Percentiles rank a stretch among this genome's conserved stretches.
These are phyloP conservation scores for Phytophthora pinifolia DNA, from an alignment of 352 stramenopile species.

Conservation along the genomic window DNA sequence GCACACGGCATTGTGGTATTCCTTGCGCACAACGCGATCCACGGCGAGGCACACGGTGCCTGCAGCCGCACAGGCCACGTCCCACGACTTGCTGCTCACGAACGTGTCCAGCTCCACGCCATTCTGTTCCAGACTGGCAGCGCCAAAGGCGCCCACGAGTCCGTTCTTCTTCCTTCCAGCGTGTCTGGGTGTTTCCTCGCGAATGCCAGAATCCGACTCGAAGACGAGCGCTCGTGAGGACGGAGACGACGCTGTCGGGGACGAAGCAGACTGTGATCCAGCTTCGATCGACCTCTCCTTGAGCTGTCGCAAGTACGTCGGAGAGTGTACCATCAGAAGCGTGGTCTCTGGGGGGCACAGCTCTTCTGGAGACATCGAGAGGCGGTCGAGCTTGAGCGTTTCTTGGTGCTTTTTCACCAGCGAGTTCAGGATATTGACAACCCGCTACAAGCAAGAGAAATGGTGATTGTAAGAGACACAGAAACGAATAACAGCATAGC, in stretches of 20 bases:
- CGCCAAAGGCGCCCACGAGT: conserved; percentile 72
- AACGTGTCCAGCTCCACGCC: conserved; percentile 81
- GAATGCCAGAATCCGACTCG: conserved; percentile 72
- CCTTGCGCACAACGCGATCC: conserved; percentile 75
- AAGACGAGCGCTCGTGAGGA: conserved; percentile 65
- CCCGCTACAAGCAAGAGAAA: conserved; percentile 40
- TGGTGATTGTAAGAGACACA: conserved; percentile 15
- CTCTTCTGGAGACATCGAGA: conserved; percentile 68
- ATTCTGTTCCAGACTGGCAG: conserved; percentile 62
- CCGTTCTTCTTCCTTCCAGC: conserved; percentile 35
- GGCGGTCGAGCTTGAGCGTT: conserved; percentile 65
- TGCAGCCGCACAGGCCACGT: conserved; percentile 75
- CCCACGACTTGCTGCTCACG: conserved; percentile 85
- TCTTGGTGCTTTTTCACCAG: conserved; percentile 68
- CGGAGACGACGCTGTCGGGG: conserved; percentile 35
- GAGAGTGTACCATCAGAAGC: conserved; percentile 80
- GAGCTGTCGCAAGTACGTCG: conserved; percentile 76
- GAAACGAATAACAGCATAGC: conserved; percentile 3
- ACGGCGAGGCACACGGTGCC: conserved; percentile 82
- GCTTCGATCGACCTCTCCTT: conserved; percentile 68
- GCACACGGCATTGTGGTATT: conserved; percentile 84
- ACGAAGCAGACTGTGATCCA: conserved; percentile 36
- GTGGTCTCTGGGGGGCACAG: conserved; percentile 75
- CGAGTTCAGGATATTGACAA: conserved; percentile 65
- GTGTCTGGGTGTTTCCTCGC: conserved; percentile 39